phyloP scores from a whole-genome alignment of 2,329 filamentous ascomycete genomes.

The Chaetomiaceae sp. region DNA sequence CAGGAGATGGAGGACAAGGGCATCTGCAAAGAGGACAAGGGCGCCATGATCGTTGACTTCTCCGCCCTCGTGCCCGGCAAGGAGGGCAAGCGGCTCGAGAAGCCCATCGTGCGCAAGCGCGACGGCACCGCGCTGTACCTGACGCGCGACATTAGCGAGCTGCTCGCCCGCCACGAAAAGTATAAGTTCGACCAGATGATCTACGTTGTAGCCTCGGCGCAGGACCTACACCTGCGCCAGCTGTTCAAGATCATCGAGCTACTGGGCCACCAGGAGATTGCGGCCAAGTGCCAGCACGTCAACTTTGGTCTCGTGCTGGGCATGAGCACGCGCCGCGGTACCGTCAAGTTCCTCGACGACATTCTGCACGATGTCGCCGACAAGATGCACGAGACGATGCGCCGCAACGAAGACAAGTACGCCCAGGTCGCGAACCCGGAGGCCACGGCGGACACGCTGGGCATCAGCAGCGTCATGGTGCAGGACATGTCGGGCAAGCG shows the following conservation, averaged over 20 bases:
- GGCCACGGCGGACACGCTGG: conserved; percentile 76
- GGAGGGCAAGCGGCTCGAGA: conserved; percentile 62
- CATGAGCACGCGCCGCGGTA: conserved; percentile 66
- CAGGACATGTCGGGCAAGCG: conserved; percentile 96
- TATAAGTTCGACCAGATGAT: conserved; percentile 73
- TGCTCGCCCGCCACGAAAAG: conserved; percentile 57
- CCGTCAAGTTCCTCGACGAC: conserved; percentile 67
- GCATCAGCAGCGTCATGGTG: conserved; percentile 94
- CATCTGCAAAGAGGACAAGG: conserved; percentile 63
- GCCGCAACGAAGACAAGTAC: conserved; percentile 84
- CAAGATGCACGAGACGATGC: conserved; percentile 98
- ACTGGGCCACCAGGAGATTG: conserved; percentile 62
- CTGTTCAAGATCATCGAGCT: conserved; percentile 72
- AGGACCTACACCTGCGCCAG: conserved; percentile 67
- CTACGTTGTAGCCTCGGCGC: conserved; percentile 67
- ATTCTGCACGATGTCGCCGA: conserved; percentile 76
- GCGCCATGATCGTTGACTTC: conserved; percentile 68
- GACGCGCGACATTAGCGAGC: conserved; percentile 70
- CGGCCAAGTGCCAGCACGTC: conserved; percentile 63
- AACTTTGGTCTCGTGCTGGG: conserved; percentile 68
- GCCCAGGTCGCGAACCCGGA: conserved; percentile 78
- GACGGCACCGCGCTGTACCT: conserved; percentile 73
- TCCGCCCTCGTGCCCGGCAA: conserved; percentile 60
- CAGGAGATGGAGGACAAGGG: conserved; percentile 56
- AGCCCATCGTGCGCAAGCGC: conserved; percentile 64